Evolutionary conservation across 2,329 filamentous ascomycete genomes (phyloP).

Genomic region (Aspergillus vadensis): DNA sequence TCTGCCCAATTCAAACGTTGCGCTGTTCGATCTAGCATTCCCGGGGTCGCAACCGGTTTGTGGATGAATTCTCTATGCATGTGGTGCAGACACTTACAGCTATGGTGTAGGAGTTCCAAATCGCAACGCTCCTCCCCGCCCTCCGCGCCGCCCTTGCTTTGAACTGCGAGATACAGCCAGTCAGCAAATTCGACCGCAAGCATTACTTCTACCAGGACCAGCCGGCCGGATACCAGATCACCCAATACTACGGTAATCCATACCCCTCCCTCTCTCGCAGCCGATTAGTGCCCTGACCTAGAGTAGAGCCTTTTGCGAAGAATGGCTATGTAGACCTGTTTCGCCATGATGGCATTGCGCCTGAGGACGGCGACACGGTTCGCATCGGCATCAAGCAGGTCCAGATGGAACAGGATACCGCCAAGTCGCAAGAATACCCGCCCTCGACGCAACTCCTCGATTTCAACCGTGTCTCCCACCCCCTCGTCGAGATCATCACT

Average conservation of each 20-base stretch:
- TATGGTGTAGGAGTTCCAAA: constrained; percentile 65
- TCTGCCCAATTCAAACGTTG: constrained; percentile 80
- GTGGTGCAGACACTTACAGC: neutral
- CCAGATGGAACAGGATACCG: constrained; percentile 97
- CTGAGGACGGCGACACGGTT: constrained; percentile 70
- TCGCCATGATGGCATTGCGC: constrained; percentile 75
- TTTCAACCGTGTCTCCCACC: constrained; percentile 88
- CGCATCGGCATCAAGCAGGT: constrained; percentile 85
- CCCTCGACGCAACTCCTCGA: constrained; percentile 77
- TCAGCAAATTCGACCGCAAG: constrained; percentile 89
- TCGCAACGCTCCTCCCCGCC: constrained; percentile 81
- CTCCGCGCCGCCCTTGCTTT: constrained; percentile 84
- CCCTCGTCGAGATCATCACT: constrained; percentile 94
- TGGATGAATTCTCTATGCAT: constrained; percentile 8
- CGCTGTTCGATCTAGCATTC: constrained; percentile 83
- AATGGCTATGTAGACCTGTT: constrained; percentile 72
- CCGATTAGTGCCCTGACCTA: constrained; percentile 9
- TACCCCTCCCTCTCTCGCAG: neutral
- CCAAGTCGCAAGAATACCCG: constrained; percentile 82
- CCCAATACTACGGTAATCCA: constrained; percentile 75
- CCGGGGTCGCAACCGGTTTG: constrained; percentile 79
- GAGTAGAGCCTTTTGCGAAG: constrained; percentile 61
- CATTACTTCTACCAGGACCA: constrained; percentile 99
- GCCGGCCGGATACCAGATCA: constrained; percentile 94
- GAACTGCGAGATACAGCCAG: constrained; percentile 72